Evolutionary conservation across 2,329 filamentous ascomycete genomes (phyloP).

Genomic region (Pyrenochaeta sp.): DNA sequence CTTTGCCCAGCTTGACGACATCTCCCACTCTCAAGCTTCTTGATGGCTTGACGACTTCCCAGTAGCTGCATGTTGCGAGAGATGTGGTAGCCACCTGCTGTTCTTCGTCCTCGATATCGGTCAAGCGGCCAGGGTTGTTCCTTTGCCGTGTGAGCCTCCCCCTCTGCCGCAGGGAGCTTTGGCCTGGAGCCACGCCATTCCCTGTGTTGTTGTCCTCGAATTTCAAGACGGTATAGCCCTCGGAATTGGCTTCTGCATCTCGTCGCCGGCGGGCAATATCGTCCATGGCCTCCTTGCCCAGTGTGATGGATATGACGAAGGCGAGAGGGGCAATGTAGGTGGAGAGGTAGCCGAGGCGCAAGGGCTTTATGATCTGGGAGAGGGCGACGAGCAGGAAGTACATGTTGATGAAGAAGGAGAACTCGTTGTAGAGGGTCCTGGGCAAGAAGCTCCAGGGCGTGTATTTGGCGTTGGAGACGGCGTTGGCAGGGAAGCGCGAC

Average conservation of each 20-base stretch:
- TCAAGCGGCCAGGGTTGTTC: constrained; percentile 58
- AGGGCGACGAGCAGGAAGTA: constrained; percentile 96
- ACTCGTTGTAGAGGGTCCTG: constrained; percentile 95
- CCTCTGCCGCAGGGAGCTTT: constrained; percentile 37
- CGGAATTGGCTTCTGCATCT: constrained; percentile 93
- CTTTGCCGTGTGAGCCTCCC: constrained; percentile 43
- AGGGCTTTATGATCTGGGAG: constrained; percentile 86
- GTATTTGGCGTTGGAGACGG: constrained; percentile 97
- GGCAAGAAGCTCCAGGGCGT: constrained; percentile 94
- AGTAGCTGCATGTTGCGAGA: constrained; percentile 58
- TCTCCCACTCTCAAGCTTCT: constrained; percentile 92
- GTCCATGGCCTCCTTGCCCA: constrained; percentile 95
- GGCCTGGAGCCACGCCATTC: constrained; percentile 42
- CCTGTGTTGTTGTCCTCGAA: constrained; percentile 66
- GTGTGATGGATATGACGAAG: constrained; percentile 89
- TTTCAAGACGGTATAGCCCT: constrained; percentile 79
- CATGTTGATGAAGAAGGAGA: constrained; percentile 99
- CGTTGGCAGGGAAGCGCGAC: constrained; percentile 84
- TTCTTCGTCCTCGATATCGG: constrained; percentile 75
- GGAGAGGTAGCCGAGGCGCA: constrained; percentile 92
- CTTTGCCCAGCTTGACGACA: constrained; percentile 89
- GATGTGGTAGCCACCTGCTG: constrained; percentile 51
- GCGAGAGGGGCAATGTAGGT: constrained; percentile 93
- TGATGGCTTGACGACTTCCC: constrained; percentile 80
- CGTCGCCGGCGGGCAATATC: constrained; percentile 85